Evolutionary conservation across 169 alveolate species (phyloP), one percentile per base, ranked within the genome.

Genomic region (Plasmodium reichenowi): DNA sequence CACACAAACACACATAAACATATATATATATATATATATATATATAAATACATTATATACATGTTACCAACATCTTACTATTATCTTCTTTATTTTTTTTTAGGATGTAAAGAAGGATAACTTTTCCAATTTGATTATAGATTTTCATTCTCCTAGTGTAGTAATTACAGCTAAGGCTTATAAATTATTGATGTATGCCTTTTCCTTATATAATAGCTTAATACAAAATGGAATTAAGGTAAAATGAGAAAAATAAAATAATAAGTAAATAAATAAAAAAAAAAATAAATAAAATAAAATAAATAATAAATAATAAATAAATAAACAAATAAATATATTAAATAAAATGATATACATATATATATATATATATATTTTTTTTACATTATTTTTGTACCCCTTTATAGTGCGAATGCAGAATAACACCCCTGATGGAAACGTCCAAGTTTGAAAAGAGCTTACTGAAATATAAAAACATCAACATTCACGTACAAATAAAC

Each of bases 91-190:
- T 20, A 1, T n/a, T 43, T 59, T 43, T 58, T 17, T 43, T 56
- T 64, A 80, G 90, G 71, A 80, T 15, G 72, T 80, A n/a, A 29
- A 22, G 10, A 32, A 17, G 32, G 24, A 22, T 38, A 52, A 4
- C 13, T 68, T 26, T n/a, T 32, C 45, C 32, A 38, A 47, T 24
- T 13, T 48, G 72, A 56, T 20, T 43, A 67, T 80, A 7, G 90
- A 80, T 32, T 80, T 80, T 63, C 90, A 80, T 32, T 80, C 90
- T n/a, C 90, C 90, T 9, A 67, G 73, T 72, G 90, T 80, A 9
- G 90, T 80, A 10, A 80, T 80, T 6, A 80, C 90, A 8, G 70
- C 68, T n/a, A 80, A 80, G 73, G 85, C 90, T n/a, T 68, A 80
- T 47, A 80, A 80, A 50, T 32, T 80, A 17, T 43, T 80, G 20